Evolutionary conservation across 1,284 basidiomycete species (phyloP), one percentile per base, ranked within the genome.

Genomic region (Schizopora paradoxa): DNA sequence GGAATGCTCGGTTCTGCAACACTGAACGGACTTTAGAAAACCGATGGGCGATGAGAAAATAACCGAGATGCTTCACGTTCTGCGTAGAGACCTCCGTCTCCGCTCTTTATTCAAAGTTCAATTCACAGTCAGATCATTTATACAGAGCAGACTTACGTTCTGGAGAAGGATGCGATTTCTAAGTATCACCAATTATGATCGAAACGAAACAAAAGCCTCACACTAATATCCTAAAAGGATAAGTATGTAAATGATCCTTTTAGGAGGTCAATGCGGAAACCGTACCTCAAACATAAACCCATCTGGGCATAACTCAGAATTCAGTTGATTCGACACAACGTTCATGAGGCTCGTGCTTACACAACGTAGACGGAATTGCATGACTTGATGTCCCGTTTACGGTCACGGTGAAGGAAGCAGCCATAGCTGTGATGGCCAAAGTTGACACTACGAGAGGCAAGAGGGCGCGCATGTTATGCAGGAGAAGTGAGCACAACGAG

Each of bases 1-100:
- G 66, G 52, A 64, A 61, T 26, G 66, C 61, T 37, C 65, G 58
- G 52, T 67, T 67, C 45, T 61, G 61, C 2, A 65, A 47, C 16
- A 61, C 56, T 28, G 52, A n/a, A n/a, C n/a, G 38, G 43, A 28
- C 28, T 42, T 21, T 4, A 47, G 33, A 18, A 34, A 21, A 31
- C 33, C 23, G 37, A 13, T 7, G 26, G 5, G 13, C 28, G 18
- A 47, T 11, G n/a, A 5, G 8, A 34, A 29, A 23, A 1, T 3
- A 13, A 25, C 19, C 21, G 4, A 29, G 26, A 27, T 31, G 26
- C n/a, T 38, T 45, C 41, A 76, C 76, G 58, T 58, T 78, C 76
- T 4, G 67, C 77, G 41, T 80, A 79, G 14, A 80, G 58, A 8
- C 78, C 78, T 26, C 77, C 76, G 46, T 79, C 77, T 16, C 76